Conservation (phyloP, 768 basidiomycete genomes). For the Tulasnella calospora region DNA sequence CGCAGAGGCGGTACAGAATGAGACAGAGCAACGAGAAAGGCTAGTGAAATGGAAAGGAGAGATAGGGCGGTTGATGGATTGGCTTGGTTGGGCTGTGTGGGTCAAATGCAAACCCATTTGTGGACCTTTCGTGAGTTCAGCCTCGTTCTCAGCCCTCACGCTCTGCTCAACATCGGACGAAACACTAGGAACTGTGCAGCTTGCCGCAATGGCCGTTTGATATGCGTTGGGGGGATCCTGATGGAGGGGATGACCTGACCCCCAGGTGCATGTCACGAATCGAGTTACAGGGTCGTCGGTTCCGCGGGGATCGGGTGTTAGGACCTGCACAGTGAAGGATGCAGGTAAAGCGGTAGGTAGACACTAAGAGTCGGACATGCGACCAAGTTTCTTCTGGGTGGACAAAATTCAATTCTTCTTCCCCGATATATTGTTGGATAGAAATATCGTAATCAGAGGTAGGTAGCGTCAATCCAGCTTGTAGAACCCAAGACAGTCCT, state of each 20-base stretch:
- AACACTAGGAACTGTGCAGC: constrained; percentile 11
- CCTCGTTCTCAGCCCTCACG: too few species aligned
- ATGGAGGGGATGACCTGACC: not conserved
- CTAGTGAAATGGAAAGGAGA: constrained; percentile 8
- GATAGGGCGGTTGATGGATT: constrained; percentile 3
- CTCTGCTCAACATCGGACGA: not conserved
- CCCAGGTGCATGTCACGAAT: constrained; percentile 8
- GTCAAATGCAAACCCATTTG: constrained; percentile 19
- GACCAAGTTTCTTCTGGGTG: not conserved
- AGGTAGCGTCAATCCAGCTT: constrained; percentile 21
- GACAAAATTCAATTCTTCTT: not conserved
- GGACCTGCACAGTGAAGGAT: not conserved
- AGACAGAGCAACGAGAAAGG: not conserved
- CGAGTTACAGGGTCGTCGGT: not conserved
- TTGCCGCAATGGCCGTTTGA: constrained; percentile 24
- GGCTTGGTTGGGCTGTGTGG: constrained; percentile 27
- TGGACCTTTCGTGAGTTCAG: not conserved
- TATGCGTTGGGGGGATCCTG: not conserved
- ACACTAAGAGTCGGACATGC: not conserved
- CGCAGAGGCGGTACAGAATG: not conserved
- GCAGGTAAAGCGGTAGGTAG: not conserved
- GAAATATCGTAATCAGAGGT: constrained; percentile 10
- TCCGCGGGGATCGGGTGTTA: not conserved
- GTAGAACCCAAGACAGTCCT: constrained; percentile 25
- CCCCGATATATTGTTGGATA: not conserved